Conservation (phyloP, 306 rosid genomes). For the Cucumis cinereus region DNA sequence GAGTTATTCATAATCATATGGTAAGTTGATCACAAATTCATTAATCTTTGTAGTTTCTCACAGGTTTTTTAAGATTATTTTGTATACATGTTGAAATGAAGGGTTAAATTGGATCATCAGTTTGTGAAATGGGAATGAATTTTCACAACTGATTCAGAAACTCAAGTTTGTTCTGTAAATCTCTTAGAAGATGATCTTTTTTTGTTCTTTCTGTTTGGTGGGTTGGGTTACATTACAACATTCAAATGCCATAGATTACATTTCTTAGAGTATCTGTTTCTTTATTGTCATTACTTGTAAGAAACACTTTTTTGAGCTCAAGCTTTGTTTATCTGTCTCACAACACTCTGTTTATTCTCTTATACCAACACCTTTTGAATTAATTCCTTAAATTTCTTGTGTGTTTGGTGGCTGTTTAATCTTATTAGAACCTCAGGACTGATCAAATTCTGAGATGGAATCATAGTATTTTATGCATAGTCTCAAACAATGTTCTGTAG, state of each 20-base stretch:
- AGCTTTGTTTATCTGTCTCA: neutral
- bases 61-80: conserved; percentile 5
- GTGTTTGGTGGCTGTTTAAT: neutral
- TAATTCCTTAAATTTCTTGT: neutral
- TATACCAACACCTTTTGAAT: neutral
- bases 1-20: conserved; percentile 10
- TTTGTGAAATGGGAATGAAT: conserved; percentile 21
- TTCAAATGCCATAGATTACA: conserved; percentile 6
- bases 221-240: conserved; percentile 2
- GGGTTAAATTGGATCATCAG: conserved; percentile 30
- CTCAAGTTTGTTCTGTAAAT: conserved; percentile 57
- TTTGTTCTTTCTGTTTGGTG: neutral
- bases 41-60: conserved; percentile 14
- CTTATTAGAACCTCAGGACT: neutral
- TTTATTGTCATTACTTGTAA: neutral
- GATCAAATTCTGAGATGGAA: neutral
- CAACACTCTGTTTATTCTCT: neutral
- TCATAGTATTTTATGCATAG: neutral
- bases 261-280: neutral
- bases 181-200: neutral
- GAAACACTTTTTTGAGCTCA: neutral
- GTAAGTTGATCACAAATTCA: conserved; percentile 17
- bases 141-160: conserved; percentile 25
- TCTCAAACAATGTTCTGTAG: neutral
- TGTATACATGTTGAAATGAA: conserved; percentile 44